A percentile compares a stretch with the other conserved stretches of the same genome.
These are phyloP conservation scores for Globisporangium paroecandrum DNA, from an alignment of 352 stramenopile species.

Conservation along the genomic window DNA sequence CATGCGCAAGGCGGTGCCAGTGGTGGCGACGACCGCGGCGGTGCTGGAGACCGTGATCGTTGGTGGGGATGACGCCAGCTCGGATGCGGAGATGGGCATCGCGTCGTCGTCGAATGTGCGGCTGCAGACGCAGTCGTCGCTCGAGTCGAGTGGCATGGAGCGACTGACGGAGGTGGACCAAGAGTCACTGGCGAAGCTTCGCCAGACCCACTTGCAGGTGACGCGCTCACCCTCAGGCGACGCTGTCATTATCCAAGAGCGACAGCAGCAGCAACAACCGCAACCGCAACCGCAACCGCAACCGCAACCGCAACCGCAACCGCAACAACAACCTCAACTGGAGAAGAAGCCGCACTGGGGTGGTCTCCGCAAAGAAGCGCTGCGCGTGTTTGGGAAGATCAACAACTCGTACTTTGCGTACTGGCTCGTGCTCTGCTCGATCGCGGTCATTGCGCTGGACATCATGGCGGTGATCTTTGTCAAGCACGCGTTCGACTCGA, in stretches of 20 bases:
- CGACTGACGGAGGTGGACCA: constrained; percentile 7
- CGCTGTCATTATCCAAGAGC: not conserved
- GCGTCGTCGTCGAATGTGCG: not conserved
- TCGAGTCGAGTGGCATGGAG: constrained; percentile 8
- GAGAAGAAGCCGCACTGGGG: not conserved
- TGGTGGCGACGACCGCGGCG: not conserved
- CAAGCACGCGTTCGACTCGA: constrained; percentile 22
- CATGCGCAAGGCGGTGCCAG: constrained; percentile 2
- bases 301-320: not conserved
- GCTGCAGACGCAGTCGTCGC: constrained; percentile 15
- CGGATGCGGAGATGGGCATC: constrained; percentile 12
- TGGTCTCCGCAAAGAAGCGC: not conserved
- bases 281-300: not conserved
- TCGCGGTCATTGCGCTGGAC: constrained; percentile 45
- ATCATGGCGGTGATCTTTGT: constrained; percentile 39
- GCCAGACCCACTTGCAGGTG: constrained; percentile 7
- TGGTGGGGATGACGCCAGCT: not conserved
- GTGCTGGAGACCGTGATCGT: not conserved
- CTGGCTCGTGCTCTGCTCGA: constrained; percentile 60
- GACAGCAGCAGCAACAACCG: not conserved
- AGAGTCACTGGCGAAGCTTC: constrained; percentile 8
- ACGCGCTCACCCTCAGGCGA: constrained; percentile 10
- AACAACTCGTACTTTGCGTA: constrained; percentile 72
- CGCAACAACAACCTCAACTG: not conserved
- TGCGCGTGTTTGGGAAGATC: constrained; percentile 36